These are phyloP conservation scores for Solanum acaule DNA, from an alignment of 257 asterid species.

Conservation along the genomic window DNA sequence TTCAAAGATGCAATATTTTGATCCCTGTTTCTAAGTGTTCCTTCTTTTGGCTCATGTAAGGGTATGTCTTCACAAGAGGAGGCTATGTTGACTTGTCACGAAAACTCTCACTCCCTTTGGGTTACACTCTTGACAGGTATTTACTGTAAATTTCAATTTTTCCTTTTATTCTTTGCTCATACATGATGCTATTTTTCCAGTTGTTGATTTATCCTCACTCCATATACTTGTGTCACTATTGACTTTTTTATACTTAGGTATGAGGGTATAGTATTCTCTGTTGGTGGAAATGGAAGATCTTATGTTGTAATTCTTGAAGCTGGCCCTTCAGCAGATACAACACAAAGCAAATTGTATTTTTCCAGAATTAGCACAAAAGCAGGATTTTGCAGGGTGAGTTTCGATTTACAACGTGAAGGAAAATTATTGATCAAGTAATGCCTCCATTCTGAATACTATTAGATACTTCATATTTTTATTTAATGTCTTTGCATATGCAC, in stretches of 20 bases:
- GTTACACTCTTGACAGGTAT: slow-evolving; percentile 91
- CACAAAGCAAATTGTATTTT: slow-evolving; percentile 75
- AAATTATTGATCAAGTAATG: not conserved
- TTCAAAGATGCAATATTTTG: not conserved
- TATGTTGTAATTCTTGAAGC: slow-evolving; percentile 84
- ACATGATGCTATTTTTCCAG: not conserved
- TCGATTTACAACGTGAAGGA: not conserved
- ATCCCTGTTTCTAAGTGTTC: not conserved
- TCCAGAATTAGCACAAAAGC: slow-evolving; percentile 87
- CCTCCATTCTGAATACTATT: not conserved
- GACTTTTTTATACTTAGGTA: slow-evolving; percentile 35
- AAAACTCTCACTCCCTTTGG: slow-evolving; percentile 79
- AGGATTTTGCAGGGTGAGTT: slow-evolving; percentile 93
- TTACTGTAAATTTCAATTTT: not conserved
- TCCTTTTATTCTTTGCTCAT: not conserved
- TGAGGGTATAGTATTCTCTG: slow-evolving; percentile 87
- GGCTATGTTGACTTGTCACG: slow-evolving; percentile 75
- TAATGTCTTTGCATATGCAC: not conserved
- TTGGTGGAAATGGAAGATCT: slow-evolving; percentile 96
- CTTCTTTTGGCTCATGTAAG: slow-evolving; percentile 19
- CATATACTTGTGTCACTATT: not conserved
- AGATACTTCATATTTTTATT: not conserved
- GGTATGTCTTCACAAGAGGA: slow-evolving; percentile 88
- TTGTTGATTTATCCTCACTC: not conserved
- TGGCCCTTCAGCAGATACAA: slow-evolving; percentile 70